Evolutionary conservation across 805 yeast genomes (phyloP).

Genomic region (Nakazawaea ernobii): DNA sequence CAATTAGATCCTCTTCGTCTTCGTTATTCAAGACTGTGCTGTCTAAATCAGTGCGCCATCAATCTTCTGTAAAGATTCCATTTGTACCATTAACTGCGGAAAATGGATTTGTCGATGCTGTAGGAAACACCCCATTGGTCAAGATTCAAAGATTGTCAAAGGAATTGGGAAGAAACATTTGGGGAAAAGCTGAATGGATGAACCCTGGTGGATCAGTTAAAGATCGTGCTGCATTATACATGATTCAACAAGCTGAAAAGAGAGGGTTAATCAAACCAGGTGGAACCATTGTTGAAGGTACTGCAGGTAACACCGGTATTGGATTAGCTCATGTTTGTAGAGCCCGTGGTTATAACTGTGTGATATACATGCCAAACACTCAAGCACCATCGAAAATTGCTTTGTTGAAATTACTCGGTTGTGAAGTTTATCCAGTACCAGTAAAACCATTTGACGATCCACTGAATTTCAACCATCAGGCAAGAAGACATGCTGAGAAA

Average conservation of each 20-base stretch:
- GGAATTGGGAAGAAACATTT: constrained; percentile 65
- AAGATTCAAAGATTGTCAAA: constrained; percentile 51
- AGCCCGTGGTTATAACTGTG: constrained; percentile 76
- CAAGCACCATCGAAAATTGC: constrained; percentile 79
- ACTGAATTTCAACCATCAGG: constrained; percentile 81
- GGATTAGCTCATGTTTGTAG: constrained; percentile 81
- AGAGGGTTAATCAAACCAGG: constrained; percentile 62
- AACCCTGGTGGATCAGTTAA: constrained; percentile 93
- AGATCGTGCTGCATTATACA: constrained; percentile 80
- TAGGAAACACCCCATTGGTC: constrained; percentile 90
- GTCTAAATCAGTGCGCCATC: background rate
- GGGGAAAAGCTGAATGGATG: constrained; percentile 88
- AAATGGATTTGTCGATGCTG: constrained; percentile 71
- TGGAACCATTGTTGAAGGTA: constrained; percentile 87
- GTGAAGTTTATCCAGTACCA: constrained; percentile 85
- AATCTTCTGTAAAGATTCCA: constrained; percentile 22
- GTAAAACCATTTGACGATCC: constrained; percentile 82
- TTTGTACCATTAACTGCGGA: constrained; percentile 63
- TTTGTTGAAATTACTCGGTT: constrained; percentile 69
- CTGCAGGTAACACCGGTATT: constrained; percentile 96
- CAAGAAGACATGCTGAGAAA: constrained; percentile 74
- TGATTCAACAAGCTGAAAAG: constrained; percentile 73
- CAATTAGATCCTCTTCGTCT: too few relatives aligned
- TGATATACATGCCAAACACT: constrained; percentile 88
- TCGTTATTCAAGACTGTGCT: background rate